Base-by-base conservation (phyloP, 768 basidiomycete genomes). In the Tulasnella sp. region DNA sequence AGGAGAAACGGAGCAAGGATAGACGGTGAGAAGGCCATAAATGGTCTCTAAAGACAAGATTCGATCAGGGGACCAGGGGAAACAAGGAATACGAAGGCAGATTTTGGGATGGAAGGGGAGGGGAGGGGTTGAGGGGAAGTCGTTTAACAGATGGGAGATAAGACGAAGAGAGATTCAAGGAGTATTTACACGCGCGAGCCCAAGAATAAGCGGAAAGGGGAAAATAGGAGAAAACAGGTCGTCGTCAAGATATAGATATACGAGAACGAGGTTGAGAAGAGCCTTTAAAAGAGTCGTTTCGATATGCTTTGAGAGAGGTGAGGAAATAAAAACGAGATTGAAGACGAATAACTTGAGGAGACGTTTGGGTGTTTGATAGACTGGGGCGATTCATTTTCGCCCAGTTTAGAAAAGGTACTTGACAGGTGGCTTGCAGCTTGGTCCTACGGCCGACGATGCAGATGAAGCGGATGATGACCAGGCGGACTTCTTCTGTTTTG, bases 341-440 rank as follows among this genome's bases (percentile, higher is more conserved):
- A 29, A 73, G 72, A 35, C 72, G 46, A 73, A 73, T 35, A 70
- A 42, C 32, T 70, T 42, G 70, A 70, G 70, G 23, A 23, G 70
- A 51, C 23, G 29, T 0, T 35, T 9, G 40, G n/a, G 70, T 23
- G 16, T 35, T 70, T 70, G 70, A 42, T 18, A 70, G 70, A 70
- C 16, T 20, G 70, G 35, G 16, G 29, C 29, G 40, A 70, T 42
- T 37, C 70, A 70, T 37, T n/a, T 46, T 26, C 72, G 51, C 20
- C 51, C 51, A 51, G 51, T n/a, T 75, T 55, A 75, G 51, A 75
- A 75, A 16, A 75, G 74, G 57, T 75, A 75, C 74, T 75, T 44
- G 23, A 70, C 70, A 20, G 32, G 35, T 9, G 35, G 70, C 70
- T 70, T 70, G 51, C 51, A 51, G 23, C 23, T 51, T 51, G 51